Evolutionary conservation across 176 grass and related monocot genomes (phyloP).

Genomic region (Chrysopogon serrulatus): DNA sequence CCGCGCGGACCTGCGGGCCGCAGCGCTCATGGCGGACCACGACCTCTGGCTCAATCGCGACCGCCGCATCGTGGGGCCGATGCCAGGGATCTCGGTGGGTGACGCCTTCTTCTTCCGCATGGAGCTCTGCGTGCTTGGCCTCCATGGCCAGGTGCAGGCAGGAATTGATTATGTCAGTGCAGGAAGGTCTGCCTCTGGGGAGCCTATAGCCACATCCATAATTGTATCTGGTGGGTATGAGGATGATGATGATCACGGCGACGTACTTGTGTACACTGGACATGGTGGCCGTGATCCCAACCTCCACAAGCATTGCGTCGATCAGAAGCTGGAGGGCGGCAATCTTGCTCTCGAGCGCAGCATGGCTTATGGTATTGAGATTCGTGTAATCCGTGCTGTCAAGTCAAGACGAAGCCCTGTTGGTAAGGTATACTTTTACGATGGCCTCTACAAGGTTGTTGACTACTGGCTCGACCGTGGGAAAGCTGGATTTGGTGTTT

Average conservation of each 20-base stretch:
- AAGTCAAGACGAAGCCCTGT: slow-evolving; percentile 42
- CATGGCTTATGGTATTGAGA: slow-evolving; percentile 95
- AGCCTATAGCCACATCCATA: slow-evolving; percentile 89
- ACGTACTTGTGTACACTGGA: slow-evolving; percentile 86
- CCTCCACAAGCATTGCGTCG: slow-evolving; percentile 62
- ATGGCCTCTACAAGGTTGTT: slow-evolving; percentile 92
- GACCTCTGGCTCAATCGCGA: slow-evolving; percentile 94
- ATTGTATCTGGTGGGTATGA: slow-evolving; percentile 98
- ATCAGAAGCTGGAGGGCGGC: slow-evolving; percentile 82
- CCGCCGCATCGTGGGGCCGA: slow-evolving; percentile 76
- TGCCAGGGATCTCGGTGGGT: slow-evolving; percentile 79
- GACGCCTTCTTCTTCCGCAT: slow-evolving; percentile 92
- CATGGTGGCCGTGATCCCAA: slow-evolving; percentile 85
- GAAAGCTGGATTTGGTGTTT: slow-evolving; percentile 85
- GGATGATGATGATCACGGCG: slow-evolving; percentile 89
- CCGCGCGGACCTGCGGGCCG: slow-evolving; percentile 69
- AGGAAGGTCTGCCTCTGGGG: slow-evolving; percentile 53
- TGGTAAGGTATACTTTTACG: slow-evolving; percentile 89
- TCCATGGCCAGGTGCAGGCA: slow-evolving; percentile 92
- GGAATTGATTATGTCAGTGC: slow-evolving; percentile 81
- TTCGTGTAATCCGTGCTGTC: slow-evolving; percentile 80
- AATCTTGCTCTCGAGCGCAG: slow-evolving; percentile 93
- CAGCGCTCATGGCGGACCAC: slow-evolving; percentile 68
- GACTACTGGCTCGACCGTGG: slow-evolving; percentile 82
- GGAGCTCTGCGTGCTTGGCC: slow-evolving; percentile 86